These are phyloP conservation scores for Pyricularia pennisetigena DNA, from an alignment of 2,329 filamentous ascomycete species.

Conservation along the genomic window DNA sequence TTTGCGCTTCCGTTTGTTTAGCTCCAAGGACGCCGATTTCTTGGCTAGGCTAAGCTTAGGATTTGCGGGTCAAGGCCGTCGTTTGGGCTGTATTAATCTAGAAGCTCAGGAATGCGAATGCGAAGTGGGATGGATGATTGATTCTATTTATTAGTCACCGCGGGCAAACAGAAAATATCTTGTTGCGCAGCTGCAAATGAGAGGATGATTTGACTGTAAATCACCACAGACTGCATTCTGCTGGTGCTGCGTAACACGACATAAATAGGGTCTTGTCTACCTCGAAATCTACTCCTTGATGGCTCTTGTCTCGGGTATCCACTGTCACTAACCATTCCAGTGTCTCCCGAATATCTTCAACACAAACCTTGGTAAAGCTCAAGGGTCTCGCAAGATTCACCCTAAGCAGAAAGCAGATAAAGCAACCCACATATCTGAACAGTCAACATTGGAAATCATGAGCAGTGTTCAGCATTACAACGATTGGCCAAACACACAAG, in stretches of 20 bases:
- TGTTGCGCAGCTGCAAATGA: not conserved
- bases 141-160: not conserved
- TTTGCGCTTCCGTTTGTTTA: not conserved
- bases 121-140: not conserved
- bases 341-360: not conserved
- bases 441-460: not conserved
- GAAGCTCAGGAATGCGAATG: not conserved
- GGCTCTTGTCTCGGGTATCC: not conserved
- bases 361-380: not conserved
- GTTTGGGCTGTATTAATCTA: not conserved
- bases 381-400: not conserved
- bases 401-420: not conserved
- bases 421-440: not conserved
- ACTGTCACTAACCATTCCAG: not conserved
- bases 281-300: not conserved
- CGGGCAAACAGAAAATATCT: not conserved
- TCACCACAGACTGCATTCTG: not conserved
- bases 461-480: slow-evolving; percentile 2
- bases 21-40: not conserved
- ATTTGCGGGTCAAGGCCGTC: not conserved
- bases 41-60: too few relatives aligned
- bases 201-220: not conserved
- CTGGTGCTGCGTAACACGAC: not conserved
- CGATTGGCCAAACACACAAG: slow-evolving; percentile 8
- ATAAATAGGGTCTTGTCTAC: not conserved